Evolutionary conservation across 768 basidiomycete species (phyloP), one percentile per base, ranked within the genome.

Genomic region (Russula compacta): DNA sequence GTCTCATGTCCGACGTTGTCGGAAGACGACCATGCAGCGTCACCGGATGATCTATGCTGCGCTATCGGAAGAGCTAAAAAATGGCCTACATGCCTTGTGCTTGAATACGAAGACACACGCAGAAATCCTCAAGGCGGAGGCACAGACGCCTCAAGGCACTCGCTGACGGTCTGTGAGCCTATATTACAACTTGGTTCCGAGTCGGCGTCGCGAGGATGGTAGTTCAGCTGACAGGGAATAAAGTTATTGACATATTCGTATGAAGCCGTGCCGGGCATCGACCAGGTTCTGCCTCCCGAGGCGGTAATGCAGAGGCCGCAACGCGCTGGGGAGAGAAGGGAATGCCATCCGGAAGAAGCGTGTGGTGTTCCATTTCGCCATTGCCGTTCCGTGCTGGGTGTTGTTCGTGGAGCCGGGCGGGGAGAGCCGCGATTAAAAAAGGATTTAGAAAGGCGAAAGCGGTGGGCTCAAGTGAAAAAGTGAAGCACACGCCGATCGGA

Each of bases 1-100:
- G 40, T 21, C 43, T 48, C 52, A 56, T 57, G n/a, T 66, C 56
- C 56, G 29, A 61, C 39, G 36, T 43, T 40, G 15, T 17, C 53
- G 55, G 40, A 65, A 91, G 90, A 81, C 75, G 21, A 84, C 84
- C 10, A 81, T 92, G 75, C 86, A 91, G 69, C 83, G 91, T 51
- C 91, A 93, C 73, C 81, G 89, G 50, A 79, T 92, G 76, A 80
- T 93, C 50, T 84, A 92, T 71, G 77, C 81, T 7, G 82, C 84
- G 3, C 76, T 93, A 36, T 78, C 84, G 19, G 84, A 86, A 36
- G 88, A 93, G 69, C 74, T 93, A 49, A 70, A 79, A 29, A 76
- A 78, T 59, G 89, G 90, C 5, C 71, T 93, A 35, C 91, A 93
- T 67, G 85, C 91, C 0, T 75, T 93, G 44, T 87, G 87, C 15